These are phyloP conservation scores for Salvia hispanica DNA, from an alignment of 257 asterid species.

Conservation along the genomic window DNA sequence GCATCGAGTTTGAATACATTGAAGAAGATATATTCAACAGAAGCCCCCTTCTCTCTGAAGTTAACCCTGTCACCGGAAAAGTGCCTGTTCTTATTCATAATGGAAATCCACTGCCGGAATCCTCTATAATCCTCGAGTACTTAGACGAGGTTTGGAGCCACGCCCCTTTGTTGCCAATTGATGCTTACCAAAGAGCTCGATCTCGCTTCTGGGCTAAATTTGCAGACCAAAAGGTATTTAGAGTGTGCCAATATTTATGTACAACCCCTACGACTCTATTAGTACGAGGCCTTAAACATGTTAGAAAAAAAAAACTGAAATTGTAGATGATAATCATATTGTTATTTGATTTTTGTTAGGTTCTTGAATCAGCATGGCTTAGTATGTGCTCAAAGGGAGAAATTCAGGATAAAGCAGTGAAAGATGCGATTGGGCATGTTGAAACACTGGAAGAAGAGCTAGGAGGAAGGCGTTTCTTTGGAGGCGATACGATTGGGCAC, in stretches of 20 bases:
- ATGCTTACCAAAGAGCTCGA: slow-evolving; percentile 39
- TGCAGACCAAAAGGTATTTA: slow-evolving; percentile 37
- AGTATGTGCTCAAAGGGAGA: slow-evolving; percentile 38
- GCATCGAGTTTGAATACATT: slow-evolving; percentile 42
- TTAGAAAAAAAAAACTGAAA: too few relatives aligned
- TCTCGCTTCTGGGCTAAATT: slow-evolving; percentile 47
- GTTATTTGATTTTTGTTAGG: slow-evolving; percentile 22
- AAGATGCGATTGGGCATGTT: slow-evolving; percentile 30
- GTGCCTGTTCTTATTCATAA: slow-evolving; percentile 53
- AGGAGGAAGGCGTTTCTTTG: slow-evolving; percentile 39
- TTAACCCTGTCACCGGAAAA: slow-evolving; percentile 37
- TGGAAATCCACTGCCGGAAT: slow-evolving; percentile 41
- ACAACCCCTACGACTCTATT: too few relatives aligned
- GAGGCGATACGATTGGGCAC: slow-evolving; percentile 46
- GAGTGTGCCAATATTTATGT: too few relatives aligned
- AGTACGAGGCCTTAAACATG: too few relatives aligned
- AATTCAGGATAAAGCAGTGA: slow-evolving; percentile 35
- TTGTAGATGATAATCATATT: too few relatives aligned
- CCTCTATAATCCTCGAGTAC: slow-evolving; percentile 44
- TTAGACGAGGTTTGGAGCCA: slow-evolving; percentile 46
- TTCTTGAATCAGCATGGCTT: slow-evolving; percentile 5
- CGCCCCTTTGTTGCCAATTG: slow-evolving; percentile 40
- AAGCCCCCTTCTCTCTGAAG: slow-evolving; percentile 34
- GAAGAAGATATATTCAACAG: slow-evolving; percentile 47
- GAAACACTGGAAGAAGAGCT: slow-evolving; percentile 39